phyloP scores from a whole-genome alignment of 129 eudicot genomes.

The Kitagawia praeruptora region DNA sequence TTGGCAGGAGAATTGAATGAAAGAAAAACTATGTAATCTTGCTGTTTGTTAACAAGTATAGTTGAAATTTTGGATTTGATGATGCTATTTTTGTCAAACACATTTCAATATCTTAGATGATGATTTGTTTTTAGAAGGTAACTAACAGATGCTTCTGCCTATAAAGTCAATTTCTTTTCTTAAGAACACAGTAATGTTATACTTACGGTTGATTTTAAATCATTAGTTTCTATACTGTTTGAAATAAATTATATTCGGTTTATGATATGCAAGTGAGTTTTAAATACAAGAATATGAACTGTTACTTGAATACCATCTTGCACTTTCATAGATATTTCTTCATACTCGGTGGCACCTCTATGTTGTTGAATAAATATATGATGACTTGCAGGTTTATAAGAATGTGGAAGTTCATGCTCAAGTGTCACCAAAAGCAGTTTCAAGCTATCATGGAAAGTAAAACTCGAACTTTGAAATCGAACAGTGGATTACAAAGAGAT shows the following conservation, averaged over 20 bases:
- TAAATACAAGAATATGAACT: background rate
- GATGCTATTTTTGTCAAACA: background rate
- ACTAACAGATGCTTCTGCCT: background rate
- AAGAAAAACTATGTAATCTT: background rate
- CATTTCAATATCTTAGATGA: background rate
- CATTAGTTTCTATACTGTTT: background rate
- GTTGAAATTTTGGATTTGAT: background rate
- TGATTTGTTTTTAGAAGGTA: too few species aligned
- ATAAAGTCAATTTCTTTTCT: background rate
- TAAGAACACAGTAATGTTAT: background rate
- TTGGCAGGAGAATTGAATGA: background rate
- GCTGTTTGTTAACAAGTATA: background rate
- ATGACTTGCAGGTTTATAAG: conserved; percentile 48
- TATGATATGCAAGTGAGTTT: background rate
- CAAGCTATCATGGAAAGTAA: conserved; percentile 81
- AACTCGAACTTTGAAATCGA: conserved; percentile 50
- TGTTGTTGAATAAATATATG: background rate
- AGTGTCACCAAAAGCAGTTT: conserved; percentile 84
- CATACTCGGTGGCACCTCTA: background rate
- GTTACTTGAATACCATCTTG: background rate
- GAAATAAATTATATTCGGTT: background rate
- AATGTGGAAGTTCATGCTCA: conserved; percentile 85
- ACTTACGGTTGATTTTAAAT: background rate
- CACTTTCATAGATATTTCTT: background rate
- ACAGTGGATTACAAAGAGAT: conserved; percentile 40